These are phyloP conservation scores for Cyclostephanos invisitatus DNA, from an alignment of 108 stramenopile species.

Conservation along the genomic window DNA sequence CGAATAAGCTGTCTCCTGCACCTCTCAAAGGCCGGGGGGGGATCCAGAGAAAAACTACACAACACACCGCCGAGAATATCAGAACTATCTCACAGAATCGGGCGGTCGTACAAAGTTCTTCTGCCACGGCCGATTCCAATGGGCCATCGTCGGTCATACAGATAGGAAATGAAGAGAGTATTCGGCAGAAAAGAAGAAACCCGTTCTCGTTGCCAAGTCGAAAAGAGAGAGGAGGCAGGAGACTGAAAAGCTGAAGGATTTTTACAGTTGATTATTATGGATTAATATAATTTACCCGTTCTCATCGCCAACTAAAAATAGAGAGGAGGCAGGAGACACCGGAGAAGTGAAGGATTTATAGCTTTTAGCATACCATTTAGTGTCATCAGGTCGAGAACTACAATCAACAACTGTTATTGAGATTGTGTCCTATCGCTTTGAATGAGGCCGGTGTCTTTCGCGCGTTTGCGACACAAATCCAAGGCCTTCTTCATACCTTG, in stretches of 20 bases:
- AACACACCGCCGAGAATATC: neutral
- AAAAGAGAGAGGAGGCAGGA: neutral
- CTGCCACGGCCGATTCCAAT: neutral
- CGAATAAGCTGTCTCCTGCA: neutral
- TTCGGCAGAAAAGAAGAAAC: neutral
- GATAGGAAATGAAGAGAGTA: neutral
- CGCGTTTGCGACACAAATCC: slow-evolving; percentile 28
- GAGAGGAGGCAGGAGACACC: no score
- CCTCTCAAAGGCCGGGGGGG: neutral
- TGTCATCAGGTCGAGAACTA: no score
- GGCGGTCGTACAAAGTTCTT: neutral
- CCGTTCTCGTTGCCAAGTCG: neutral
- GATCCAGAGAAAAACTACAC: neutral
- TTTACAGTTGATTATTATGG: no score
- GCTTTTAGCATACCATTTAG: no score
- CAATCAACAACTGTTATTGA: neutral
- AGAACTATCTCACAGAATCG: neutral
- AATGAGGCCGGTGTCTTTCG: slow-evolving; percentile 18
- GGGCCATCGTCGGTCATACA: neutral
- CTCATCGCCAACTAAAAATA: no score
- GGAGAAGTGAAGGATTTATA: no score
- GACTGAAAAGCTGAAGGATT: no score
- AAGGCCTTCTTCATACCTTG: slow-evolving; percentile 25
- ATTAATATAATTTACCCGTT: no score
- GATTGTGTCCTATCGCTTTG: neutral